Percentiles rank a stretch among this genome's conserved stretches.
phyloP scores from a whole-genome alignment of 2,329 filamentous ascomycete genomes.

The Fusarium luffae region DNA sequence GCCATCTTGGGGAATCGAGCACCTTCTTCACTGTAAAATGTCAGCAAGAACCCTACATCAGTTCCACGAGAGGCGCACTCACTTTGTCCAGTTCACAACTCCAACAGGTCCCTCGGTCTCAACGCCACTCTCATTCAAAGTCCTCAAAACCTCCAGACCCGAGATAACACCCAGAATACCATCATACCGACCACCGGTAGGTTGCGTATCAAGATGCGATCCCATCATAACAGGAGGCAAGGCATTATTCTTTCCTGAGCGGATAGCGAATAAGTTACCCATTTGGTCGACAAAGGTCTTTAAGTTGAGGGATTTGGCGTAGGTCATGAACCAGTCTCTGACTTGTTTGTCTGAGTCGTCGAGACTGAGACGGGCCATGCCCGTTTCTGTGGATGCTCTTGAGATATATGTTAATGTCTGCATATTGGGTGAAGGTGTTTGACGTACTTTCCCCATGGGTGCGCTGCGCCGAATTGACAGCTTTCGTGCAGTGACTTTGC shows the following conservation, averaged over 20 bases:
- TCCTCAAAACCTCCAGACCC: neutral
- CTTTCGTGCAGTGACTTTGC: conserved; percentile 7
- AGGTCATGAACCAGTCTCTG: conserved; percentile 12
- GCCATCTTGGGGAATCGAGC: conserved; percentile 17
- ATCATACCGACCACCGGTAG: neutral
- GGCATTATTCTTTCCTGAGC: neutral
- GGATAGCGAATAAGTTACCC: conserved; percentile 2
- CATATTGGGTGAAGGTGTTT: rapidly evolving
- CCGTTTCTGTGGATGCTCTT: conserved; percentile 2
- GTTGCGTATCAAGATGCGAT: conserved; percentile 5
- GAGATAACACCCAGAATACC: conserved; percentile 12
- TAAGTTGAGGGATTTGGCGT: neutral
- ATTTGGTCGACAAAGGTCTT: neutral
- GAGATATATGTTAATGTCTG: rapidly evolving
- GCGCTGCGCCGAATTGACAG: conserved; percentile 10
- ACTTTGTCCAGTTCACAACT: conserved; percentile 12
- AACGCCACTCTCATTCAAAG: neutral
- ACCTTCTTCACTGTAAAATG: neutral
- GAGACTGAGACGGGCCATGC: conserved; percentile 4
- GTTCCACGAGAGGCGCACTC: too few relatives aligned
- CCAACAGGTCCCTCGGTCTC: neutral
- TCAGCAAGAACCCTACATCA: neutral
- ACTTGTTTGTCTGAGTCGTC: conserved; percentile 17
- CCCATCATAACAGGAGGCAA: conserved; percentile 4
- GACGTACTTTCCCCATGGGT: conserved; percentile 8